A percentile compares a stretch with the other conserved stretches of the same genome.
Conservation (phyloP, 2,329 filamentous ascomycete species). For the Scedosporium dehoogii region DNA sequence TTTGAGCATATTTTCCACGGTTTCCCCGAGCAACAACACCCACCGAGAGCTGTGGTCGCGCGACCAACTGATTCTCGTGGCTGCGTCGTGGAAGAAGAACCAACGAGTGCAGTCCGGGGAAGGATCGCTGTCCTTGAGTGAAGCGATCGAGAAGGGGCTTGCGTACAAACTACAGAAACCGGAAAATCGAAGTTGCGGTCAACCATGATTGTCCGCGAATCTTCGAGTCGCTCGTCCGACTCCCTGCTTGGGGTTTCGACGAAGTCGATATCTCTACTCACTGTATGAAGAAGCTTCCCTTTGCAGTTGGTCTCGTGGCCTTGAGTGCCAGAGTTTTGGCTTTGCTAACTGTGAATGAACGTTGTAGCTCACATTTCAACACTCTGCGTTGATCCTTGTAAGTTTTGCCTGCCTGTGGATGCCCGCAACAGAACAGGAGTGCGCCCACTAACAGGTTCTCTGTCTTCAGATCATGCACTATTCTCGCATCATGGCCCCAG, state of each 20-base stretch:
- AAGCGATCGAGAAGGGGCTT: neutral
- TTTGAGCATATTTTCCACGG: neutral
- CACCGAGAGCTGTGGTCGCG: neutral
- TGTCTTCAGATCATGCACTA: slow-evolving; percentile 73
- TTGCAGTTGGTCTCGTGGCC: neutral
- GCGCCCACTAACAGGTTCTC: neutral
- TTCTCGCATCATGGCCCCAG: slow-evolving; percentile 82
- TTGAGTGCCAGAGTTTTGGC: slow-evolving; percentile 8
- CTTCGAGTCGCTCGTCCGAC: neutral
- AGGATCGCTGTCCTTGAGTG: neutral
- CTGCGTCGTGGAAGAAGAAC: neutral
- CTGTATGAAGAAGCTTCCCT: slow-evolving; percentile 21
- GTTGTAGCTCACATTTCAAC: slow-evolving; percentile 60
- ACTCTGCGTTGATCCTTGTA: slow-evolving; percentile 64
- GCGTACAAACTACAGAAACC: neutral
- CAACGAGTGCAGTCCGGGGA: neutral
- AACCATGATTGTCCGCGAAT: slow-evolving; percentile 6
- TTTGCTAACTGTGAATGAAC: neutral
- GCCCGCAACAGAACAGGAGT: too few species aligned
- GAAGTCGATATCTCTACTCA: slow-evolving; percentile 59
- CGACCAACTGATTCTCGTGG: neutral
- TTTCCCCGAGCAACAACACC: neutral
- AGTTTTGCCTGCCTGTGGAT: slow-evolving; percentile 9
- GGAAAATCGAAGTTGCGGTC: slow-evolving; percentile 15
- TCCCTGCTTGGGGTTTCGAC: slow-evolving; percentile 49